Conservation (phyloP, 2,329 filamentous ascomycete genomes). For the Alternaria solani region DNA sequence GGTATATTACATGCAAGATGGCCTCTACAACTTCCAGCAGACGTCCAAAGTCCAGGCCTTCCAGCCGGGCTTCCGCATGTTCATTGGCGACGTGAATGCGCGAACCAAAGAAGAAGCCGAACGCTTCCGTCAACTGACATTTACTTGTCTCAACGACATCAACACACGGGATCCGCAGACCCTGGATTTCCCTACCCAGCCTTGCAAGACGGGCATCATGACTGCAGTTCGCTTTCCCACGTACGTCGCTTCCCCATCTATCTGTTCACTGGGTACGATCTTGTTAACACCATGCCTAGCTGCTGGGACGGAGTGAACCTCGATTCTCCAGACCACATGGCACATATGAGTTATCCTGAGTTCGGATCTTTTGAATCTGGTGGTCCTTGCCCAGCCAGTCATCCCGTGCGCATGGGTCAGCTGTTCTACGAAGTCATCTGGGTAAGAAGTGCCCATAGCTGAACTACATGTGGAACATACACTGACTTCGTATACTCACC, state of each 20-base stretch:
- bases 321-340: slow-evolving; percentile 47
- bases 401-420: slow-evolving; percentile 52
- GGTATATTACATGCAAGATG: slow-evolving; percentile 43
- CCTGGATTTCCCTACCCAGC: slow-evolving; percentile 50
- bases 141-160: slow-evolving; percentile 53
- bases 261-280: neutral
- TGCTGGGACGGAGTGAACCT: slow-evolving; percentile 38
- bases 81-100: slow-evolving; percentile 39
- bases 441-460: neutral
- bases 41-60: slow-evolving; percentile 54
- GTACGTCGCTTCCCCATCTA: slow-evolving; percentile 6
- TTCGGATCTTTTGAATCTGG: slow-evolving; percentile 34
- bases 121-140: slow-evolving; percentile 56
- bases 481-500: no score
- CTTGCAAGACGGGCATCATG: slow-evolving; percentile 55
- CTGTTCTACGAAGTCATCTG: slow-evolving; percentile 39
- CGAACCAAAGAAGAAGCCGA: slow-evolving; percentile 43
- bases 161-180: slow-evolving; percentile 53
- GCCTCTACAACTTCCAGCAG: slow-evolving; percentile 36
- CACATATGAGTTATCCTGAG: slow-evolving; percentile 32
- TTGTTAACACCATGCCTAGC: slow-evolving; percentile 1
- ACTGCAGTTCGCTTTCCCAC: slow-evolving; percentile 53
- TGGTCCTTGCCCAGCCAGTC: slow-evolving; percentile 60
- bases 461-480: no score
- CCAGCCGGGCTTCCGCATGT: slow-evolving; percentile 45